Evolutionary conservation across 768 basidiomycete species (phyloP).

Genomic region (Sarcomyxa edulis): DNA sequence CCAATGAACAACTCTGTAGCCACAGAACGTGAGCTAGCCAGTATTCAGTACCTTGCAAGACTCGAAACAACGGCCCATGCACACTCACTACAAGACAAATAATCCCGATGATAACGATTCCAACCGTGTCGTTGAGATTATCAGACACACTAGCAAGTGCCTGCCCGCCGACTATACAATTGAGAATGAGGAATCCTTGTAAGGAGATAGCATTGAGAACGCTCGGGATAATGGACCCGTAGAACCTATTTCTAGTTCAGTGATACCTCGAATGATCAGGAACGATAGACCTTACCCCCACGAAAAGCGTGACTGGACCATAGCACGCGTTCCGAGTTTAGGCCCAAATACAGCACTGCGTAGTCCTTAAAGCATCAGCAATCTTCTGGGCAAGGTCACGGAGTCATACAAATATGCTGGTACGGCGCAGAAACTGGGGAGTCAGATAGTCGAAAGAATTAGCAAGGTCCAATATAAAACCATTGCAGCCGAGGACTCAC

Average conservation of each 20-base stretch:
- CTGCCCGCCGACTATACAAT: slow-evolving; percentile 67
- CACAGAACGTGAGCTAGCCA: slow-evolving; percentile 55
- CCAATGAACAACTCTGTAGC: slow-evolving; percentile 44
- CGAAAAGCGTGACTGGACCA: slow-evolving; percentile 59
- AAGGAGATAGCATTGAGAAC: slow-evolving; percentile 59
- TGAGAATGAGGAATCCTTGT: slow-evolving; percentile 67
- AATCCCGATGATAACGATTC: slow-evolving; percentile 73
- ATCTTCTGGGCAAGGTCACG: too few relatives aligned
- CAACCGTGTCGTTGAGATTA: slow-evolving; percentile 44
- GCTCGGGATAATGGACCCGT: slow-evolving; percentile 56
- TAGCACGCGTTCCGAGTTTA: slow-evolving; percentile 79
- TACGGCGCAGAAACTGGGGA: not conserved
- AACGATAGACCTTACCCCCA: slow-evolving; percentile 23
- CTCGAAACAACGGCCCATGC: slow-evolving; percentile 22
- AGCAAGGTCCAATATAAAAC: too few relatives aligned
- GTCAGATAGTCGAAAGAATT: too few relatives aligned
- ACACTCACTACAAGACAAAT: slow-evolving; percentile 61
- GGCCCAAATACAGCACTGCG: slow-evolving; percentile 90
- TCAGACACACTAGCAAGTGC: slow-evolving; percentile 36
- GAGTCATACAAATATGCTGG: not conserved
- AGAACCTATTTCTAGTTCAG: slow-evolving; percentile 37
- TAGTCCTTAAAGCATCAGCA: slow-evolving; percentile 33
- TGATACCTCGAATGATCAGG: not conserved
- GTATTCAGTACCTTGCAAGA: not conserved
- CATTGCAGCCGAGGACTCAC: slow-evolving; percentile 33